Evolutionary conservation across 139 green algal genomes (phyloP).

Genomic region (Asterochloris erici): DNA sequence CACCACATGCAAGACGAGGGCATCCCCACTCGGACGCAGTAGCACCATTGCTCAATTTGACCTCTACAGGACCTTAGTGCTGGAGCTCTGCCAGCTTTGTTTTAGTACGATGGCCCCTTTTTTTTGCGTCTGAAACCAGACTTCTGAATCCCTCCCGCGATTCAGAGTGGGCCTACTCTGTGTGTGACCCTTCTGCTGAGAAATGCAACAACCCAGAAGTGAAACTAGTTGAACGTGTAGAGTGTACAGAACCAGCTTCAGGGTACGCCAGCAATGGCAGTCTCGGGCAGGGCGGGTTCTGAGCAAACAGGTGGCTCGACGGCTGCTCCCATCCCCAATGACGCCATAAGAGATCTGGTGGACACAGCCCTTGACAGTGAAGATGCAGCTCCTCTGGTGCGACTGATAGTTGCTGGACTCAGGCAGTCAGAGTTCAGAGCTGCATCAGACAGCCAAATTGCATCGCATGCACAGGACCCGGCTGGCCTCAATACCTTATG

Average conservation of each 20-base stretch:
- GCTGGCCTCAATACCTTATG: not conserved
- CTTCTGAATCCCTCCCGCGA: not conserved
- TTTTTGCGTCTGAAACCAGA: not conserved
- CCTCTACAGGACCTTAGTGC: not conserved
- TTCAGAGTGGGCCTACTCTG: too few species aligned
- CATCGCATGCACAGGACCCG: not conserved
- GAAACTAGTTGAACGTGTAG: too few species aligned
- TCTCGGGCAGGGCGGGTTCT: too few species aligned
- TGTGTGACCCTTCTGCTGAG: too few species aligned
- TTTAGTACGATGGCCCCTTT: too few species aligned
- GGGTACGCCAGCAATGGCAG: too few species aligned
- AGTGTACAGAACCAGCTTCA: too few species aligned
- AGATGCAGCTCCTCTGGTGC: conserved; percentile 11
- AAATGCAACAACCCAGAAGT: too few species aligned
- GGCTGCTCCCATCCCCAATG: not conserved
- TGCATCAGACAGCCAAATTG: not conserved
- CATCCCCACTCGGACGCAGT: conserved; percentile 71
- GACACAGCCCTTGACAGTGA: conserved; percentile 6
- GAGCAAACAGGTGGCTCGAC: too few species aligned
- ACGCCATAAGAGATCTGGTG: not conserved
- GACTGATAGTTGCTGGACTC: too few species aligned
- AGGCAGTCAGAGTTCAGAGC: not conserved
- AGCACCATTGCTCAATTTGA: not conserved
- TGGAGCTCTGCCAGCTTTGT: not conserved
- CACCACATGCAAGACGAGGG: conserved; percentile 68